Evolutionary conservation across 2,329 filamentous ascomycete genomes (phyloP).

Genomic region (Bisporella sp.): DNA sequence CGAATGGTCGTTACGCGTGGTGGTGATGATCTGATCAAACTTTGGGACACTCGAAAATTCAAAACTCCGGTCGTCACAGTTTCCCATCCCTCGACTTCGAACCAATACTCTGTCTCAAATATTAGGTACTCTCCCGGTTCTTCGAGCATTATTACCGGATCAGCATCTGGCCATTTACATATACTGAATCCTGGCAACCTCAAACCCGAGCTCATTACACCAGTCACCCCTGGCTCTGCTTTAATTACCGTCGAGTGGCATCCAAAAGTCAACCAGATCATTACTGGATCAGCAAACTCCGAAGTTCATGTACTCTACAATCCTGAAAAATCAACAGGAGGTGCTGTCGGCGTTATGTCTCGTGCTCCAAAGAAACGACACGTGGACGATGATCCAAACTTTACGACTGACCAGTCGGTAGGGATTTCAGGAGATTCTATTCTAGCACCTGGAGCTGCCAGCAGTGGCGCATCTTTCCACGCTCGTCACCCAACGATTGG

Average conservation of each 20-base stretch:
- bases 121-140: conserved; percentile 85
- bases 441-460: conserved; percentile 61
- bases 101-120: conserved; percentile 75
- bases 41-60: conserved; percentile 97
- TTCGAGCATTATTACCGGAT: conserved; percentile 82
- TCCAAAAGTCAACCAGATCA: conserved; percentile 88
- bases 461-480: conserved; percentile 42
- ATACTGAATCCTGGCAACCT: conserved; percentile 92
- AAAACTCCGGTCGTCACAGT: conserved; percentile 79
- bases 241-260: conserved; percentile 89
- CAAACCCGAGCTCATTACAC: conserved; percentile 74
- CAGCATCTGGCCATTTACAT: conserved; percentile 76
- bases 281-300: conserved; percentile 87
- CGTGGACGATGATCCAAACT: conserved; percentile 82
- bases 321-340: conserved; percentile 71
- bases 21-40: conserved; percentile 86
- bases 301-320: conserved; percentile 89
- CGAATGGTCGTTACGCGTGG: conserved; percentile 85
- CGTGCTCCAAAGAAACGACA: conserved; percentile 92
- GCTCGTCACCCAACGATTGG: conserved; percentile 63
- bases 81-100: conserved; percentile 73
- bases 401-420: conserved; percentile 76
- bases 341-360: conserved; percentile 84
- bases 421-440: conserved; percentile 82
- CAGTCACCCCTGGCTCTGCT: conserved; percentile 77